Percentiles rank a stretch among this genome's conserved stretches.
These are phyloP conservation scores for Cystofilobasidium ferigula DNA, from an alignment of 768 basidiomycete species.

Conservation along the genomic window DNA sequence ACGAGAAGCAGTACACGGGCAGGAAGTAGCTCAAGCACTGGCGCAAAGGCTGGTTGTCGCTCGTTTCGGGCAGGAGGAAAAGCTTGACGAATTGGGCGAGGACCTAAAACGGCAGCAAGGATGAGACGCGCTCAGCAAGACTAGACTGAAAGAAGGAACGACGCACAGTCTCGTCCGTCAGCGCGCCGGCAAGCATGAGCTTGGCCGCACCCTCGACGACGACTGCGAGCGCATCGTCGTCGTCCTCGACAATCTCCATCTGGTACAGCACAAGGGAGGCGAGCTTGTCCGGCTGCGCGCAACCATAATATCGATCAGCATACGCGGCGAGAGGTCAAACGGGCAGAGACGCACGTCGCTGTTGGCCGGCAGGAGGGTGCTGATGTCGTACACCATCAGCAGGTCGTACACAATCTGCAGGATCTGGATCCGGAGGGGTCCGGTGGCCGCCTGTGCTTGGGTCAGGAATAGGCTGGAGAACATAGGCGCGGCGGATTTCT, in stretches of 20 bases:
- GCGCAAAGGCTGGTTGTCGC: conserved; percentile 66
- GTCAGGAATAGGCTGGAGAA: conserved; percentile 58
- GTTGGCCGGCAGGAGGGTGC: conserved; percentile 26
- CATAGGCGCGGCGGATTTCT: conserved; percentile 16
- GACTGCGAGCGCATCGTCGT: conserved; percentile 58
- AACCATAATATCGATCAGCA: too few relatives aligned
- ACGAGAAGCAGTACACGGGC: conserved; percentile 75
- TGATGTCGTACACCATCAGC: conserved; percentile 67
- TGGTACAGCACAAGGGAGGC: conserved; percentile 54
- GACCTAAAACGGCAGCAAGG: conserved; percentile 37
- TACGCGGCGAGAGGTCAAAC: neutral
- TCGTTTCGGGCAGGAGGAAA: conserved; percentile 71
- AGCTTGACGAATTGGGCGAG: conserved; percentile 47
- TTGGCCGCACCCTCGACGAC: conserved; percentile 75
- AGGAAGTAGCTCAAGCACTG: conserved; percentile 83
- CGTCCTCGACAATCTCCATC: conserved; percentile 34
- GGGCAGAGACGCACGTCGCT: neutral
- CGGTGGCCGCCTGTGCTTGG: conserved; percentile 57
- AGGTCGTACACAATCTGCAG: conserved; percentile 76
- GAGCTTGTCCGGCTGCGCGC: conserved; percentile 45
- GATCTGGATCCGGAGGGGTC: conserved; percentile 56
- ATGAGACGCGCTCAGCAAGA: neutral
- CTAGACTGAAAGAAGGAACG: neutral
- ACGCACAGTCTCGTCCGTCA: conserved; percentile 59
- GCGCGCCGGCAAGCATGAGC: conserved; percentile 63